Evolutionary conservation across 768 basidiomycete genomes (phyloP), one percentile per base, ranked within the genome.

Genomic region (Tricholoma flavovirens): DNA sequence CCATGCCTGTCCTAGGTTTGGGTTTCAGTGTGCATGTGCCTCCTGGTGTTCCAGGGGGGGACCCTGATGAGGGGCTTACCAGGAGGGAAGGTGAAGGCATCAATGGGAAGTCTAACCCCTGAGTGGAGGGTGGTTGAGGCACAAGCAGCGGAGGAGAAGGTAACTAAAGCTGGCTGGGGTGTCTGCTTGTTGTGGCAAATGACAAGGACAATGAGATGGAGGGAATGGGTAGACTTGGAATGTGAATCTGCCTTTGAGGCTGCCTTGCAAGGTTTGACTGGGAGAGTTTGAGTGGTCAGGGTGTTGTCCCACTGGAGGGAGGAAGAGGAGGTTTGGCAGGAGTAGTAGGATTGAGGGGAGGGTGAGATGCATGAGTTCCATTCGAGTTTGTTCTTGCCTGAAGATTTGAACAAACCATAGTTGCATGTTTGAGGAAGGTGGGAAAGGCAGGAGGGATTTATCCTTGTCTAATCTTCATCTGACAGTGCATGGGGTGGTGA

Each of bases 1-100:
- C 85, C 10, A 84, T 84, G 5, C 85, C 85, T 9, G 80, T 86
- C 26, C 86, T 69, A 9, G 86, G 84, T 59, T 71, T 78, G 17
- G 81, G 82, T 14, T 73, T 69, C 3, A 65, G 21, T 5, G n/a
- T 35, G 4, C 33, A n/a, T n/a, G n/a, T n/a, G n/a, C n/a, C 46
- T 7, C 42, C 49, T 14, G 26, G 30, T 5, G 38, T 24, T 19
- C 29, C 29, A 29, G 17, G 56, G 26, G 79, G 49, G 33, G 26
- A 45, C 53, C 0, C 49, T 14, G 22, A 51, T 19, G 3, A 50
- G 40, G 17, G 53, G 54, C 0, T 53, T 29, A 53, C 22, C 11
- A 42, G 21, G 4, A 35, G 24, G 9, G 58, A 48, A 32, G 19
- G 55, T 0, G 58, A 73, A 66, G 49, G 67, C 65, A 15, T 69